phyloP scores from a whole-genome alignment of 169 alveolate genomes.

The Eimeria maxima region DNA sequence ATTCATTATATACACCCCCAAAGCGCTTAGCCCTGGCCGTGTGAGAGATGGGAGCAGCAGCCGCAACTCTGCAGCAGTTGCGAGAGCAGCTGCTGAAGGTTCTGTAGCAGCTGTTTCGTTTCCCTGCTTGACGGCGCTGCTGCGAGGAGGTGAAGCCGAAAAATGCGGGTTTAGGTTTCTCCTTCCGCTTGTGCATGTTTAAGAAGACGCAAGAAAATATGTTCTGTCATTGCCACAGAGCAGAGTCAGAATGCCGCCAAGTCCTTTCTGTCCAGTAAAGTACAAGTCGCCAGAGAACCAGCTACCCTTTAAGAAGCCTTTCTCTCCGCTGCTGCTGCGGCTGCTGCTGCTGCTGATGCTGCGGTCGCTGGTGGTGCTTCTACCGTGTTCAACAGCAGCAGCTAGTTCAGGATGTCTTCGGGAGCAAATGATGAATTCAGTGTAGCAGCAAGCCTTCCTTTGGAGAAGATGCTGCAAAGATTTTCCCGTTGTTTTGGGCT shows the following conservation, averaged over 20 bases:
- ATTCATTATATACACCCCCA: background rate
- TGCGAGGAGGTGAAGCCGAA: background rate
- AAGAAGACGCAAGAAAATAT: background rate
- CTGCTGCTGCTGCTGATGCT: slow-evolving; percentile 46
- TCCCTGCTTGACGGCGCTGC: slow-evolving; percentile 7
- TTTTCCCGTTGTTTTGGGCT: background rate
- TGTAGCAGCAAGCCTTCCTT: background rate
- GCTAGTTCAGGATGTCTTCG: background rate
- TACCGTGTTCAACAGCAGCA: background rate
- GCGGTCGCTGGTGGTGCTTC: background rate
- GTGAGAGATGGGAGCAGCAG: background rate
- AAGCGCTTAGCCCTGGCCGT: background rate
- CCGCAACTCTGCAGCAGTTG: background rate
- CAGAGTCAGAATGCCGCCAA: slow-evolving; percentile 68
- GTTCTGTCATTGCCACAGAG: slow-evolving; percentile 21
- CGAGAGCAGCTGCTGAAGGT: background rate
- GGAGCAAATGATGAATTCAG: background rate
- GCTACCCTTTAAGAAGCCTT: background rate
- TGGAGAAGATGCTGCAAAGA: background rate
- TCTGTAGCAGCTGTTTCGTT: background rate
- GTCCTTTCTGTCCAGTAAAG: background rate
- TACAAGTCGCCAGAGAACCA: slow-evolving; percentile 8
- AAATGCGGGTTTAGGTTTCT: background rate
- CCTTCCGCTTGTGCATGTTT: background rate
- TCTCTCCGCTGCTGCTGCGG: background rate